Percentiles rank a stretch among this genome's conserved stretches.
phyloP scores from a whole-genome alignment of 225 moss, liverwort and hornwort species.

The Polytrichum commune region DNA sequence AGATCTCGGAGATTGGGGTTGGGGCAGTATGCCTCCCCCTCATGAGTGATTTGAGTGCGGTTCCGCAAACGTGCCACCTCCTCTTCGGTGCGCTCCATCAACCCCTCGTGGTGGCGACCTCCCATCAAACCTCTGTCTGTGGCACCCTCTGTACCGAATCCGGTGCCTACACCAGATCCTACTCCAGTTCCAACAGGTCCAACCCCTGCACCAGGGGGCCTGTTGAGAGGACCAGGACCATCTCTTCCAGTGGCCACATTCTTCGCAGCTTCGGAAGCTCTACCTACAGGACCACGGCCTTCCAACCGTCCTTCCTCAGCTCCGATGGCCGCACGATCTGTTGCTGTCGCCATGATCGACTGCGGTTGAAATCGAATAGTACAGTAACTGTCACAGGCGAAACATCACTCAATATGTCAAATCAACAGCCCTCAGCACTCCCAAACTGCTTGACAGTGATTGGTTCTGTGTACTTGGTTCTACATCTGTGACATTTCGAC shows the following conservation, averaged over 20 bases:
- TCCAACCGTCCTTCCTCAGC: constrained; percentile 4
- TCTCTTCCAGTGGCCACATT: constrained; percentile 3
- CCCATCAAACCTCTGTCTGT: neutral
- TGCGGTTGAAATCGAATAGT: too few species aligned
- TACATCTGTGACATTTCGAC: too few species aligned
- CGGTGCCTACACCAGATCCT: neutral
- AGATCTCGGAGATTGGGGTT: constrained; percentile 49
- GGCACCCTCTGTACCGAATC: neutral
- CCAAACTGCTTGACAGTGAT: too few species aligned
- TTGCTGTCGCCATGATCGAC: constrained; percentile 2
- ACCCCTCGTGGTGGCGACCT: constrained; percentile 11
- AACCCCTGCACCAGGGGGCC: neutral
- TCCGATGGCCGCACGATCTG: constrained; percentile 1
- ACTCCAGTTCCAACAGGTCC: neutral
- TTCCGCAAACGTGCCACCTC: constrained; percentile 34
- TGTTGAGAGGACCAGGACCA: neutral
- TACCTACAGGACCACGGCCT: neutral
- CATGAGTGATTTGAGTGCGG: constrained; percentile 36
- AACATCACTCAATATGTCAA: too few species aligned
- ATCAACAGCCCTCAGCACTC: too few species aligned
- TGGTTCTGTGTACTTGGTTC: too few species aligned
- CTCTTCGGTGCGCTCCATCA: constrained; percentile 36
- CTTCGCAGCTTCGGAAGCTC: neutral
- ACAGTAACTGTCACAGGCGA: too few species aligned
- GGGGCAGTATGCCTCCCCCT: constrained; percentile 49